Percentiles rank a stretch among this genome's conserved stretches.
These are phyloP conservation scores for Nemania abortiva DNA, from an alignment of 2,329 filamentous ascomycete genomes.

Conservation along the genomic window DNA sequence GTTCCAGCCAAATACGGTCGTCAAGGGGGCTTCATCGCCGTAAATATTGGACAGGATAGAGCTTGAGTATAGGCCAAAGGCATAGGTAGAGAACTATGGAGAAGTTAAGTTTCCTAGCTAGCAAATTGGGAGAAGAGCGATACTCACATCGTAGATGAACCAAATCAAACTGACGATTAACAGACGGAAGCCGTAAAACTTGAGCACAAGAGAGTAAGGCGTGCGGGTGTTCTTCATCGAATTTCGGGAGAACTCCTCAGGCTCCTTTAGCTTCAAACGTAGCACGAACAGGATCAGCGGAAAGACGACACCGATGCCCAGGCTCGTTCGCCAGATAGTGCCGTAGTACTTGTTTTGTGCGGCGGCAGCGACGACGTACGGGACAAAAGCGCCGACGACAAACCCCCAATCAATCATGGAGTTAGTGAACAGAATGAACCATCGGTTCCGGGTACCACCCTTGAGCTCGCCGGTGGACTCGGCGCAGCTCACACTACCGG, in stretches of 20 bases:
- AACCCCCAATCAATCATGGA: slow-evolving; percentile 88
- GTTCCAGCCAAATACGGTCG: slow-evolving; percentile 88
- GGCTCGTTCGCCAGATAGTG: slow-evolving; percentile 83
- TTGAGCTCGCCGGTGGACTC: slow-evolving; percentile 88
- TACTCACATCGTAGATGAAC: slow-evolving; percentile 81
- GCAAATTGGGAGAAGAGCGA: background rate
- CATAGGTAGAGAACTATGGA: slow-evolving; percentile 78
- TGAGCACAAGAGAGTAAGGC: slow-evolving; percentile 67
- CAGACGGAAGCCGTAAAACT: slow-evolving; percentile 81
- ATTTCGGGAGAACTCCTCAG: slow-evolving; percentile 79
- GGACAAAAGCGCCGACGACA: slow-evolving; percentile 82
- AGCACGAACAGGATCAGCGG: slow-evolving; percentile 78
- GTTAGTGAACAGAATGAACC: slow-evolving; percentile 93
- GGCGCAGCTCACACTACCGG: slow-evolving; percentile 84
- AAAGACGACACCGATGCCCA: slow-evolving; percentile 84
- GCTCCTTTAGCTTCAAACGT: slow-evolving; percentile 80
- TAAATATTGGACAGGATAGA: slow-evolving; percentile 77
- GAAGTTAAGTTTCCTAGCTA: background rate
- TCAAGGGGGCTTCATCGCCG: slow-evolving; percentile 70
- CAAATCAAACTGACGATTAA: slow-evolving; percentile 78
- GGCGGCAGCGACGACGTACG: slow-evolving; percentile 70
- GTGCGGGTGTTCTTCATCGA: slow-evolving; percentile 71
- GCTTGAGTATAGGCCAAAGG: slow-evolving; percentile 86
- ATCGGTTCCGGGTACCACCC: slow-evolving; percentile 82
- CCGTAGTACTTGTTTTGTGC: slow-evolving; percentile 72